phyloP scores from a whole-genome alignment of 2,329 filamentous ascomycete genomes.

The Ramularia collo-cygni region DNA sequence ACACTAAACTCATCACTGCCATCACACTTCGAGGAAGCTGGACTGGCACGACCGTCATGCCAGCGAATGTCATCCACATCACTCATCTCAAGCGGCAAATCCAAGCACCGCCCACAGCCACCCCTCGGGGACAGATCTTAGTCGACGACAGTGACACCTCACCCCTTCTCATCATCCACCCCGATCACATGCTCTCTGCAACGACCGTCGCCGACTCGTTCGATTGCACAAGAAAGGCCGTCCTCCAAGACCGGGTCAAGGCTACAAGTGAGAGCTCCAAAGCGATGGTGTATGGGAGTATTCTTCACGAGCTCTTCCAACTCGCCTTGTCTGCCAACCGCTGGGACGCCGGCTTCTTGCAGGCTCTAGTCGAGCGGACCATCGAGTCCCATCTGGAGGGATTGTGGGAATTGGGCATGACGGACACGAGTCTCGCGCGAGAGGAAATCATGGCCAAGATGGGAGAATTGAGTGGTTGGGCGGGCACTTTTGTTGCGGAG shows the following conservation, averaged over 20 bases:
- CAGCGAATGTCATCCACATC: constrained; percentile 75
- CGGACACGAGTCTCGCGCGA: constrained; percentile 59
- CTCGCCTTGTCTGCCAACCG: constrained; percentile 74
- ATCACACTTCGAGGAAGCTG: constrained; percentile 80
- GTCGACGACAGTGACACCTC: constrained; percentile 63
- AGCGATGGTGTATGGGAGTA: constrained; percentile 82
- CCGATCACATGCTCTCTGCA: constrained; percentile 89
- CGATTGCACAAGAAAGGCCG: constrained; percentile 79
- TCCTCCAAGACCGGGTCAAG: constrained; percentile 91
- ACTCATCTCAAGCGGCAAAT: constrained; percentile 53
- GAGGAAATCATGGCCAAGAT: constrained; percentile 80
- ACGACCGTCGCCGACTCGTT: constrained; percentile 97
- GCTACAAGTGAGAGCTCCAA: constrained; percentile 73
- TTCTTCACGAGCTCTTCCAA: constrained; percentile 94
- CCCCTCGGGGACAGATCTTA: constrained; percentile 60
- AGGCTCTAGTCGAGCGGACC: constrained; percentile 58
- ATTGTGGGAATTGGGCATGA: constrained; percentile 76
- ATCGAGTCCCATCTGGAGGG: constrained; percentile 79
- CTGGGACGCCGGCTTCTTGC: constrained; percentile 68
- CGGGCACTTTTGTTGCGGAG: constrained; percentile 67
- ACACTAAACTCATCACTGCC: constrained; percentile 55
- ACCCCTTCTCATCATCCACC: constrained; percentile 76
- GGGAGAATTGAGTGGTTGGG: constrained; percentile 75
- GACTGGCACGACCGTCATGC: constrained; percentile 70
- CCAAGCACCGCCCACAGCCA: neutral